A percentile compares a stretch with the other conserved stretches of the same genome.
These are phyloP conservation scores for Rhizopogon roseolus DNA, from an alignment of 768 basidiomycete species.

Conservation along the genomic window DNA sequence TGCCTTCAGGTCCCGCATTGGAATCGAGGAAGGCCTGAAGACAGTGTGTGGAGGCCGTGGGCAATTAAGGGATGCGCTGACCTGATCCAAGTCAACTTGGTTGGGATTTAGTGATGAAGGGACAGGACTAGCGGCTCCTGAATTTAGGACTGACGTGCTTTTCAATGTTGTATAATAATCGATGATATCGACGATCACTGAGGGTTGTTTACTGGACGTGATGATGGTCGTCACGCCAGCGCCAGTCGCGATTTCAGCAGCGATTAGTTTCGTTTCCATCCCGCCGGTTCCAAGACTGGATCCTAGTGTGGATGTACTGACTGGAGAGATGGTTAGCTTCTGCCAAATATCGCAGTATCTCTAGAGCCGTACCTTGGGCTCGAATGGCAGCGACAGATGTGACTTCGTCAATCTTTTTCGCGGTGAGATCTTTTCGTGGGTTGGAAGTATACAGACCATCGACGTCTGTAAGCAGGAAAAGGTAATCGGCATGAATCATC, in stretches of 20 bases:
- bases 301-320: conserved; percentile 89
- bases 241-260: conserved; percentile 93
- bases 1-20: conserved; percentile 82
- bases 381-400: conserved; percentile 79
- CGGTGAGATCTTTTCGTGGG: conserved; percentile 83
- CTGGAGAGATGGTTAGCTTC: conserved; percentile 33
- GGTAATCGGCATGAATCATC: conserved; percentile 97
- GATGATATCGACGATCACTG: conserved; percentile 75
- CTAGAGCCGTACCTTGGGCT: conserved; percentile 53
- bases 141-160: conserved; percentile 31
- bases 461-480: conserved; percentile 95
- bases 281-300: conserved; percentile 95
- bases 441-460: conserved; percentile 95
- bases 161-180: conserved; percentile 58
- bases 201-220: conserved; percentile 75
- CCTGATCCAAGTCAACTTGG: conserved; percentile 18
- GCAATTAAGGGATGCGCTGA: conserved; percentile 17
- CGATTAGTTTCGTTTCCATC: conserved; percentile 99
- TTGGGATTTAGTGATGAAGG: conserved; percentile 11
- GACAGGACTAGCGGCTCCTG: conserved; percentile 22
- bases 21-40: conserved; percentile 70
- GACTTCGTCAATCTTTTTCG: conserved; percentile 78
- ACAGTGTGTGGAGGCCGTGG: conserved; percentile 80
- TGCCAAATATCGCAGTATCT: background rate
- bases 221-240: conserved; percentile 94